Evolutionary conservation across 176 grass and related monocot species (phyloP).

Genomic region (Bolboschoenus planiculmis): DNA sequence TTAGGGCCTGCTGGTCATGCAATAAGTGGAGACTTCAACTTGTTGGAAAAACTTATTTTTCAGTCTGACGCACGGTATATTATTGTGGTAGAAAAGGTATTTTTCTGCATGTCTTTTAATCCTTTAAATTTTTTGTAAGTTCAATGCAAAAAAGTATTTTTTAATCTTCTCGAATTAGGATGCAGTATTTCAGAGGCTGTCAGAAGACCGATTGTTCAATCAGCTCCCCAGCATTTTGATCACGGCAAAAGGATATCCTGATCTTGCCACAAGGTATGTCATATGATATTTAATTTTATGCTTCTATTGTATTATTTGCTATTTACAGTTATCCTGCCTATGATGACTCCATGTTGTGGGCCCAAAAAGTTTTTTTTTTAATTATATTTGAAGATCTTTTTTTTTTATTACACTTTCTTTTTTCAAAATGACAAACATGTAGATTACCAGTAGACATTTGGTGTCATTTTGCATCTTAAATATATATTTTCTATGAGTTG

Average conservation of each 20-base stretch:
- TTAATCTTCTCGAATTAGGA: conserved; percentile 41
- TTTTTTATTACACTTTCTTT: not conserved
- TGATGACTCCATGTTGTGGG: not conserved
- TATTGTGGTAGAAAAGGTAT: conserved; percentile 86
- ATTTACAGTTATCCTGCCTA: not conserved
- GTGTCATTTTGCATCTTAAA: not conserved
- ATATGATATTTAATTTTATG: not conserved
- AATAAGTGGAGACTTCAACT: conserved; percentile 68
- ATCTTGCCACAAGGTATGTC: conserved; percentile 75
- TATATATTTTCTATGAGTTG: not conserved
- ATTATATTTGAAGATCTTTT: not conserved
- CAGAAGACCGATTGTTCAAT: conserved; percentile 77
- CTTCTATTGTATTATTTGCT: not conserved
- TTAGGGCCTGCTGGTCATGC: conserved; percentile 71
- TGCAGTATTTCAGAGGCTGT: conserved; percentile 94
- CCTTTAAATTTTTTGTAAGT: not conserved
- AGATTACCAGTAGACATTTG: not conserved
- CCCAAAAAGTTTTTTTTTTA: not conserved
- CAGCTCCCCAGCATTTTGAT: conserved; percentile 79
- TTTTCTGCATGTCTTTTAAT: not conserved
- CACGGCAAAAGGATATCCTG: conserved; percentile 98
- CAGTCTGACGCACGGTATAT: conserved; percentile 70
- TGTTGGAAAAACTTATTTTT: conserved; percentile 54
- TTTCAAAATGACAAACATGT: not conserved
- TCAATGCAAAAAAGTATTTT: not conserved